A percentile compares a stretch with the other conserved stretches of the same genome.
Conservation (phyloP, 306 rosid genomes). For the Begonia masoniana region DNA sequence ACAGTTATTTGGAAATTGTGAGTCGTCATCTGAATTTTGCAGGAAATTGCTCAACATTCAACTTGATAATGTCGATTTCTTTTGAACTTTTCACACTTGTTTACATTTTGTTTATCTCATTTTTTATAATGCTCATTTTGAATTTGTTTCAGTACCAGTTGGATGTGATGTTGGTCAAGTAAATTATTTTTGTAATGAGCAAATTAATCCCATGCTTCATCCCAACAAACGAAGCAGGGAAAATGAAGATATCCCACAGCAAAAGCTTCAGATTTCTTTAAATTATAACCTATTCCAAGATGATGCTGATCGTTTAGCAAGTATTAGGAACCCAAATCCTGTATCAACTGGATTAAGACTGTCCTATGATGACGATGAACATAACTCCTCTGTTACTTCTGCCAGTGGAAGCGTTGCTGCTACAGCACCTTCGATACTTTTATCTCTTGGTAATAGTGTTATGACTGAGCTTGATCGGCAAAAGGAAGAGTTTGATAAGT, state of each 20-base stretch:
- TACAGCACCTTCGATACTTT: conserved; percentile 40
- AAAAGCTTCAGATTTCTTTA: conserved; percentile 77
- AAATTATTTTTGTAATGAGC: conserved; percentile 68
- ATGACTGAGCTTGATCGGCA: conserved; percentile 70
- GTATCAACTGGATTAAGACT: conserved; percentile 88
- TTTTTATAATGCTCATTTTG: neutral
- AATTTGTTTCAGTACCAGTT: conserved; percentile 47
- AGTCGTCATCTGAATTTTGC: conserved; percentile 14
- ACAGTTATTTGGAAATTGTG: conserved; percentile 71
- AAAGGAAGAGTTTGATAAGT: conserved; percentile 71
- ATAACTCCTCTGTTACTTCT: conserved; percentile 78
- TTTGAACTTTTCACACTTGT: no score
- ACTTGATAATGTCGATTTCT: no score
- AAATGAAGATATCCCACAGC: conserved; percentile 55
- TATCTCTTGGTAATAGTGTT: conserved; percentile 60
- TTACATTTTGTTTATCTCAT: no score
- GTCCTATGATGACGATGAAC: conserved; percentile 89
- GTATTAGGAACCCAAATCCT: conserved; percentile 58
- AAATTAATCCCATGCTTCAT: conserved; percentile 40
- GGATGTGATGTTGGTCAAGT: conserved; percentile 73
- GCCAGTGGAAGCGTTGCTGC: conserved; percentile 78
- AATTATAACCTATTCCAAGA: conserved; percentile 59
- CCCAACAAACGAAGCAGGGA: conserved; percentile 56
- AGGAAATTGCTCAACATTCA: no score
- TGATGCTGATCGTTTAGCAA: conserved; percentile 52